Evolutionary conservation across 345 rosid species (phyloP).

Genomic region (Eucalyptus pauciflora): DNA sequence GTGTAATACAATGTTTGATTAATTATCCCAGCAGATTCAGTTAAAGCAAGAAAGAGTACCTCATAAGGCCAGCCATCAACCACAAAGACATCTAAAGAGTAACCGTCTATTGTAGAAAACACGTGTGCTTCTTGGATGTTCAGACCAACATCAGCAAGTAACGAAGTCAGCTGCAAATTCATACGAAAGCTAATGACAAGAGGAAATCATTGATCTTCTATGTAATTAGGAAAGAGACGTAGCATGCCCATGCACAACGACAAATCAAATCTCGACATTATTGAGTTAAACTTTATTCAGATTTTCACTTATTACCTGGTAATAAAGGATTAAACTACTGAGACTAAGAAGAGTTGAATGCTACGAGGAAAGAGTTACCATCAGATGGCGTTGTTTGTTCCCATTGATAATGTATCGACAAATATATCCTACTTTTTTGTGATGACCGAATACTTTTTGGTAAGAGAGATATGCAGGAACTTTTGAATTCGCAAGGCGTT

Average conservation of each 20-base stretch:
- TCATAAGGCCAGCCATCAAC: conserved; percentile 49
- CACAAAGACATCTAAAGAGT: conserved; percentile 68
- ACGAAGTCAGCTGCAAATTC: conserved; percentile 48
- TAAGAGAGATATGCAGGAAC: neutral
- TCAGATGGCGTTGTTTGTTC: neutral
- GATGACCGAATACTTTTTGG: neutral
- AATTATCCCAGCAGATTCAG: neutral
- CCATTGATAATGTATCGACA: neutral
- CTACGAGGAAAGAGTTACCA: neutral
- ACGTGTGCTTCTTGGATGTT: conserved; percentile 78
- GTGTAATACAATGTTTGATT: neutral
- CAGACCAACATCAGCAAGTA: conserved; percentile 50
- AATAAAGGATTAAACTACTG: neutral
- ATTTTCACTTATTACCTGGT: neutral
- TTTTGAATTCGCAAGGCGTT: neutral
- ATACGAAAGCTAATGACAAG: neutral
- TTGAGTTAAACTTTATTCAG: neutral
- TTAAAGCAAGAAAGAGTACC: conserved; percentile 15
- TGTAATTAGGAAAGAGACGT: neutral
- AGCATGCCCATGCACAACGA: neutral
- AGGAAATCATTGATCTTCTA: neutral
- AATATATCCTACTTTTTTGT: neutral
- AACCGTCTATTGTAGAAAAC: conserved; percentile 58
- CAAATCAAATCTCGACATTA: neutral
- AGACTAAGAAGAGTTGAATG: neutral